Conservation (phyloP, 257 asterid species). For the Leptodermis oblonga region DNA sequence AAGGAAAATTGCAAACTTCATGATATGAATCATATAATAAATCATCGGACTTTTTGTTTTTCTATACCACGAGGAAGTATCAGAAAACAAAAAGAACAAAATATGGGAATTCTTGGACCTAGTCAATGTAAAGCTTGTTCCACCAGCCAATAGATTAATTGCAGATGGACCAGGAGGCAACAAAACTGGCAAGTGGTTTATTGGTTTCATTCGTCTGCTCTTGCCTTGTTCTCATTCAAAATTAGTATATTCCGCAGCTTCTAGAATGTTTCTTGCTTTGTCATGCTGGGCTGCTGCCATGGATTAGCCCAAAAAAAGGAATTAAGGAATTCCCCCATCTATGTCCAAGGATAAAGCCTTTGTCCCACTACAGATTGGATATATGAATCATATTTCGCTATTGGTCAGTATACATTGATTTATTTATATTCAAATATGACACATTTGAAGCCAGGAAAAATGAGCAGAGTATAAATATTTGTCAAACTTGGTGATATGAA, state of each 20-base stretch:
- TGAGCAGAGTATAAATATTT: too few relatives aligned
- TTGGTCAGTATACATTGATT: too few relatives aligned
- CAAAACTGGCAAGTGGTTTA: not conserved
- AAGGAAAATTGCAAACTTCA: too few relatives aligned
- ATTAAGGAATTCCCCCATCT: not conserved
- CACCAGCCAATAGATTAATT: not conserved
- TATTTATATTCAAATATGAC: too few relatives aligned
- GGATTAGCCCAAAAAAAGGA: not conserved
- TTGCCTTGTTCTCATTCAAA: too few relatives aligned
- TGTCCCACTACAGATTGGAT: too few relatives aligned
- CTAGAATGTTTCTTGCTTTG: too few relatives aligned
- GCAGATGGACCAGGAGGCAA: not conserved
- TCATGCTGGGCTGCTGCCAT: not conserved
- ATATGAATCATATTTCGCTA: too few relatives aligned
- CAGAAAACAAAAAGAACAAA: not conserved
- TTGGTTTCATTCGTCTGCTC: too few relatives aligned
- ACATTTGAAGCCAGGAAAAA: too few relatives aligned
- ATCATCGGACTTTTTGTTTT: not conserved
- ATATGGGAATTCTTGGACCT: not conserved
- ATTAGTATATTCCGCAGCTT: not conserved
- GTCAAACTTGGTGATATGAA: too few relatives aligned
- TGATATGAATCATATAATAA: too few relatives aligned
- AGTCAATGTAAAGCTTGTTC: not conserved
- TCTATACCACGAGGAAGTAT: not conserved
- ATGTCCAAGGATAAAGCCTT: not conserved